Base-by-base conservation (phyloP, 2,329 filamentous ascomycete species). In the Diplodia scrobiculata region DNA sequence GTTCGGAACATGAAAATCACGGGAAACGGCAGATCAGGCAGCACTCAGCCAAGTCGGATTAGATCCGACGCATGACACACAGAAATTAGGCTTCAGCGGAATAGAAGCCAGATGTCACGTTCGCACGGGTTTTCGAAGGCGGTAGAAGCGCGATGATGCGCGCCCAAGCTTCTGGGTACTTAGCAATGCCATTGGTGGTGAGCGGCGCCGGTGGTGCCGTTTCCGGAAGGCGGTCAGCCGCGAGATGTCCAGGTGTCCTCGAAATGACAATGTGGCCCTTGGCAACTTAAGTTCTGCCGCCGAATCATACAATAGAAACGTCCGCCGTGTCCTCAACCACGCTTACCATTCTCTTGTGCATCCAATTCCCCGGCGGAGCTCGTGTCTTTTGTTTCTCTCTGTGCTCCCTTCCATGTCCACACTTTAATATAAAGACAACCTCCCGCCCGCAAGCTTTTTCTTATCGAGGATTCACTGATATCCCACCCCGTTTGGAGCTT, bases 191-290 rank as follows among this genome's bases (percentile, higher is more conserved):
- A 65, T 65, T 65, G 62, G 62, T 34, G 55, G 25, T 48, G 34
- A 19, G 25, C 36, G 51, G 45, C 45, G 55, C 38, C 38, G 14
- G 29, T 27, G 38, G 38, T 27, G 17, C 55, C 55, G 17, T 32
- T 47, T 60, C 7, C 5, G 55, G 55, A 5, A 60, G 55, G 55
- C 55, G 55, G 55, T 60, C 55, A 48, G 55, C 5, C 2, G 52
- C 3, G 21, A 17, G 55, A 47, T 17, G 55, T 60, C 55, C 38
- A 60, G 55, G 55, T 60, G 55, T 17, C 55, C 41, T 45, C 55
- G 55, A 60, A 60, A 21, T 50, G 63, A 59, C 63, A 51, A 65
- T 41, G 52, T 65, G 63, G 52, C 63, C 63, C 52, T 65, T 65
- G 63, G 63, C 63, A 65, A 38, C 34, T n/a, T n/a, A 9, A 38